Evolutionary conservation across 177 flowering plant species (phyloP).

Genomic region (Vitis hybrid): DNA sequence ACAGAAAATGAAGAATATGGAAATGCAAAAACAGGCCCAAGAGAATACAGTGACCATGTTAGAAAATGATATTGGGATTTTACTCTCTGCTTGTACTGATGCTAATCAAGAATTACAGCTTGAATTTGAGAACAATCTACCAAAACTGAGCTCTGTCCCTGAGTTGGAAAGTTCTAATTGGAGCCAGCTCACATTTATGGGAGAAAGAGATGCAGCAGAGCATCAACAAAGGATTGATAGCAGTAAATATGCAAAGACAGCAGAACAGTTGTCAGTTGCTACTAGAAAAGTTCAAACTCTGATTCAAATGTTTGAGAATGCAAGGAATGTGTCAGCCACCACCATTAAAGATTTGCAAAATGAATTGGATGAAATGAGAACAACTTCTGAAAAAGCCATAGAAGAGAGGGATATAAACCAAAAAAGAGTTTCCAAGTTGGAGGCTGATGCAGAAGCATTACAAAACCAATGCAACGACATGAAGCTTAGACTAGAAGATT

Average conservation of each 20-base stretch:
- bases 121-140: constrained; percentile 28
- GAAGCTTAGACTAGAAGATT: constrained; percentile 41
- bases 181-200: constrained; percentile 11
- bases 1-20: constrained; percentile 37
- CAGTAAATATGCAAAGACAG: constrained; percentile 26
- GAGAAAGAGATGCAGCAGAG: constrained; percentile 18
- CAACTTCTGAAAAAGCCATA: constrained; percentile 34
- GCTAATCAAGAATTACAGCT: constrained; percentile 45
- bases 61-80: constrained; percentile 36
- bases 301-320: constrained; percentile 34
- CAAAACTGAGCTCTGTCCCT: constrained; percentile 25
- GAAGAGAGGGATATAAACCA: constrained; percentile 47
- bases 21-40: constrained; percentile 37
- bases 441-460: constrained; percentile 44
- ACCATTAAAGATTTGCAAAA: constrained; percentile 27
- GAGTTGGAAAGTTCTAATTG: constrained; percentile 27
- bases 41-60: constrained; percentile 38
- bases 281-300: constrained; percentile 37
- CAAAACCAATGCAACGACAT: constrained; percentile 42
- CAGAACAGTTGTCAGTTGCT: constrained; percentile 40
- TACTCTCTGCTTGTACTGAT: constrained; percentile 60
- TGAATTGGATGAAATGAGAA: constrained; percentile 35
- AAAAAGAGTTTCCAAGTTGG: constrained; percentile 46
- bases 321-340: constrained; percentile 19
- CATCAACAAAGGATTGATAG: constrained; percentile 17